Evolutionary conservation across 2,329 filamentous ascomycete genomes (phyloP).

Genomic region (Malbranchea cinnamomea): DNA sequence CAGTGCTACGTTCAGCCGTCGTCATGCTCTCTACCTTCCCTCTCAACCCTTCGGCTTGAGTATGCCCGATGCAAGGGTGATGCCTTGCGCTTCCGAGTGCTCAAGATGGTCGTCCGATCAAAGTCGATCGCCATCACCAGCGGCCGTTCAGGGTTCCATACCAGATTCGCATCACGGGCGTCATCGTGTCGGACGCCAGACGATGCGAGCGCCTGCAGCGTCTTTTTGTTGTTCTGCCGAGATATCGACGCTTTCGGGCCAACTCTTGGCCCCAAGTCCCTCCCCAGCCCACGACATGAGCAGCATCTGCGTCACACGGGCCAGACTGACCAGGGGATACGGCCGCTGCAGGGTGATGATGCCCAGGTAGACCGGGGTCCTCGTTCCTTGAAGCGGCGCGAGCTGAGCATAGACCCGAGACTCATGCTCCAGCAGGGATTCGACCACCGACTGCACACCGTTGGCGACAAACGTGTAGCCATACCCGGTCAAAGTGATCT

Average conservation of each 20-base stretch:
- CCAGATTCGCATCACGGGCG: neutral
- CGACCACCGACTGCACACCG: neutral
- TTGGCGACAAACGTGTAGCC: conserved; percentile 5
- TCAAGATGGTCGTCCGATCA: too few species aligned
- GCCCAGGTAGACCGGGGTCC: conserved; percentile 2
- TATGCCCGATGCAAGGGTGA: too few species aligned
- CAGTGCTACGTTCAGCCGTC: too few species aligned
- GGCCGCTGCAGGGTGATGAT: neutral
- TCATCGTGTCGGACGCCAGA: neutral
- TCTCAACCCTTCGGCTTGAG: too few species aligned
- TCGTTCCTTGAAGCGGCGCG: neutral
- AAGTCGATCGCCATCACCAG: too few species aligned
- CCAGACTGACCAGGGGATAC: conserved; percentile 1
- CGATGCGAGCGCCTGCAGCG: neutral
- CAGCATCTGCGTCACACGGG: conserved; percentile 3
- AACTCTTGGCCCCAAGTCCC: neutral
- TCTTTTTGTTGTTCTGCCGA: neutral
- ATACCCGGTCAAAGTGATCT: conserved; percentile 1
- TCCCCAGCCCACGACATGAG: conserved; percentile 4
- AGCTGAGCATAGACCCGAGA: conserved; percentile 1
- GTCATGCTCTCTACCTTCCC: too few species aligned
- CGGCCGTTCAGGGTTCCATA: neutral
- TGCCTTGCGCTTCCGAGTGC: too few species aligned
- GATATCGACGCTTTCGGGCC: neutral
- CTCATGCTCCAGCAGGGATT: neutral